Base-by-base conservation (phyloP, 2,329 filamentous ascomycete species). In the Ramularia collo-cygni region DNA sequence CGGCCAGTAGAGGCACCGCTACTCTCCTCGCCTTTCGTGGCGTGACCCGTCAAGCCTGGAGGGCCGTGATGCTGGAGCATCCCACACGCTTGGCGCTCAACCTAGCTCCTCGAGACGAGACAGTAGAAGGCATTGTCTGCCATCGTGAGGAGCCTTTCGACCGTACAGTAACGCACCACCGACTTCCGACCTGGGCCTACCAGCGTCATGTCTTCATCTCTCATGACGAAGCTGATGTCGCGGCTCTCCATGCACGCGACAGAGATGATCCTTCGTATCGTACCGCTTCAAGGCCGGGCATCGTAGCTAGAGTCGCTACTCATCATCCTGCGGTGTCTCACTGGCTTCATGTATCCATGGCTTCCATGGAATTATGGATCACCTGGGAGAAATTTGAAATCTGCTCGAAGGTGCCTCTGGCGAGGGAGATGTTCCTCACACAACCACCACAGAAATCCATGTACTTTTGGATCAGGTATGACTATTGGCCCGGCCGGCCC, bases 1-100 rank as follows among this genome's bases (percentile, higher is more conserved):
- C 19, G 16, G 19, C 5, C 31, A 33, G 16, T 7, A 12, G 15
- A 18, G 13, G 19, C n/a, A 13, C 15, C 8, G n/a, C 8, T 12
- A 17, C 31, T 17, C 31, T 33, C n/a, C 31, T 33, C 31, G 31
- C 16, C 8, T 33, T 33, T 16, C 31, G 31, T 10, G 31, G 31
- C 16, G 16, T 33, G 7, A 33, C 31, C 8, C 31, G 31, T 5
- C 14, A 33, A 33, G 31, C 31, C 31, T 33, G 31, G 31, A 33
- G 19, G 4, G 31, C 31, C 9, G 31, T 33, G 4, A 33, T 33
- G 31, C 31, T 33, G 15, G 31, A 33, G 31, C 31, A 33, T 17
- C 8, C 14, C 16, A 21, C 31, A 33, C 16, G 31, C 31, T 13
- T 16, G 19, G 16, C 16, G 16, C 31, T 33, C 6, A 12, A 16